Conservation (phyloP, 2,329 filamentous ascomycete genomes). For the Fusarium domesticum region DNA sequence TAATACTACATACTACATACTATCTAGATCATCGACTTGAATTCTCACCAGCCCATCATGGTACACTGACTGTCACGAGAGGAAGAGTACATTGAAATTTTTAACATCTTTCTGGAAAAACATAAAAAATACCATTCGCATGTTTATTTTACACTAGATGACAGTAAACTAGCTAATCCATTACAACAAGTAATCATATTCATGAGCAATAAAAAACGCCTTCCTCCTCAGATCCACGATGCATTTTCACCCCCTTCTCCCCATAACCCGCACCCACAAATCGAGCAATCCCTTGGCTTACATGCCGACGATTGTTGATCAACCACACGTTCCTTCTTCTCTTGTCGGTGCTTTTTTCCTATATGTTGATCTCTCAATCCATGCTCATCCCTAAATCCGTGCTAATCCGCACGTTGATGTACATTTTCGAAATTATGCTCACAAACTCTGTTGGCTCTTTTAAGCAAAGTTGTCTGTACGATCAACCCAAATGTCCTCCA, state of each 20-base stretch:
- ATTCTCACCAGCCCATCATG: too few relatives aligned
- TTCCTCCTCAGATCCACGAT: neutral
- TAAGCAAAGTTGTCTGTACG: slow-evolving; percentile 89
- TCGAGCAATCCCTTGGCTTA: neutral
- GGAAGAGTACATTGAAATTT: too few relatives aligned
- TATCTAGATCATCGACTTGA: too few relatives aligned
- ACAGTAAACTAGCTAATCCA: slow-evolving; percentile 9
- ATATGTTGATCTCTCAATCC: slow-evolving; percentile 10
- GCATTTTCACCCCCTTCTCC: slow-evolving; percentile 11
- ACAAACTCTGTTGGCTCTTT: slow-evolving; percentile 19
- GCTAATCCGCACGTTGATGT: slow-evolving; percentile 1
- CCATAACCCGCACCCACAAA: neutral
- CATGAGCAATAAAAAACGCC: slow-evolving; percentile 23
- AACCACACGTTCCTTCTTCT: slow-evolving; percentile 7
- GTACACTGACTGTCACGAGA: too few relatives aligned
- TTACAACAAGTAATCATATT: slow-evolving; percentile 18
- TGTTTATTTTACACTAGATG: slow-evolving; percentile 7
- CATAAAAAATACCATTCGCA: too few relatives aligned
- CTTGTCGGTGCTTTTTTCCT: slow-evolving; percentile 18
- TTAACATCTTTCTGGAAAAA: too few relatives aligned
- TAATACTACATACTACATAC: too few relatives aligned
- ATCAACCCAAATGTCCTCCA: slow-evolving; percentile 97
- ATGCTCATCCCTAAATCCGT: slow-evolving; percentile 8
- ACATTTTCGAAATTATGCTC: slow-evolving; percentile 3
- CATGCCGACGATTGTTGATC: slow-evolving; percentile 12